Base-by-base conservation (phyloP, 2,329 filamentous ascomycete species). In the Aspergillus spinulosporus region DNA sequence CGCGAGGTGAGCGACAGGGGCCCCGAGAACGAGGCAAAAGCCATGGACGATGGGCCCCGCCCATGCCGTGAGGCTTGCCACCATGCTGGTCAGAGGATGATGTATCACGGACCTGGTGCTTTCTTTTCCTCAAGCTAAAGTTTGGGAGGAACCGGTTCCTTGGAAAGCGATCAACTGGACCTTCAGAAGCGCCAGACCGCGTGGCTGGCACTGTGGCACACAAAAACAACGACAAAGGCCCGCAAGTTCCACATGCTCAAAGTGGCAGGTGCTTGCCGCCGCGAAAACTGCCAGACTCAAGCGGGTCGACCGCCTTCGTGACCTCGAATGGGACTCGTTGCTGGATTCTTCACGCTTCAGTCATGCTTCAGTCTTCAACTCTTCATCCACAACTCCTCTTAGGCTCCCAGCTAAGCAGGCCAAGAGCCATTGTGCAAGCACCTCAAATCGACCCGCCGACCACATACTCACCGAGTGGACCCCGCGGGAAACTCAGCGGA, bases 1-100 rank as follows among this genome's bases (percentile, higher is more conserved):
- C 29, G 29, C 32, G n/a, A 34, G 49, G 47, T 53, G 56, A 60
- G 55, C 58, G 58, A 58, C 58, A 60, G 58, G 56, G 58, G 54
- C 53, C 52, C 14, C 6, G 49, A 21, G 42, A 12, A n/a, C 14
- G 36, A 54, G 9, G 43, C 26, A 11, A 21, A 4, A 12, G 26
- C 15, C 9, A 9, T 11, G 21, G 2, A 29, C 28, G 42, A 15
- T 21, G 21, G 42, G 9, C 21, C 5, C 15, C 3, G 34, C 11
- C 9, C 34, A 37, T 37, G 34, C 9, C 34, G 4, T 34, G 32
- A 6, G 6, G 6, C 6, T 37, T 37, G 39, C 14, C 39, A 42
- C 39, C 39, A 42, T 21, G 39, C 7, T 21, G 34, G 21, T 21
- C 21, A 21, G 21, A 21, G 21, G 21, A 21, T 21, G 21, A 21